Base-by-base conservation (phyloP, 116 monocot genomes). In the Phalaenopsis hybrid region DNA sequence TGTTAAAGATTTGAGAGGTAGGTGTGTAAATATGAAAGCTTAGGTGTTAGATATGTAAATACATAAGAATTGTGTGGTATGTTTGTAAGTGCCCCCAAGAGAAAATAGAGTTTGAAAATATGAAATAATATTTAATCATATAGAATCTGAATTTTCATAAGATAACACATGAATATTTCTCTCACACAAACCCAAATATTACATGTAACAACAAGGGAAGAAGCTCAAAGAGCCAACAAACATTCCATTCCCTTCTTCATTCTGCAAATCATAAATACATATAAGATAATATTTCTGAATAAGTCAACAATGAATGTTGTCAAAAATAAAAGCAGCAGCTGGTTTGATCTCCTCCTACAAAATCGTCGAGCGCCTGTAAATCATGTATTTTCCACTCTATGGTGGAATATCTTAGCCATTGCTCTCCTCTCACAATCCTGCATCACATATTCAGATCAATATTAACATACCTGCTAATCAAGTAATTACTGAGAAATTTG, bases 401-500 rank as follows among this genome's bases (percentile, higher is more conserved):
- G 90, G 69, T 79, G 90, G 78, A 90, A 90, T 78, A 90, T 58
- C 75, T 90, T 90, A 34, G 81, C 83, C 28, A 90, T 58, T 18
- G 87, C 81, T 87, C 90, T 87, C 80, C 90, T 76, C 67, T 90
- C 90, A 67, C 90, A 90, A 34, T 90, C 90, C 90, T 90, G 85
- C 44, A 57, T 20, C 43, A 82, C 31, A 77, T 77, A 44, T 7
- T 43, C 20, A n/a, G 45, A 73, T 16, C 45, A 43, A 18, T 44
- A 75, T 18, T 75, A 44, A 75, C 11, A 75, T 75, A 45, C 1
- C 5, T 44, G 75, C 43, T 20, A 20, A 45, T n/a, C 4, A 45
- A 75, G 44, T 44, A 44, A 45, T 45, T 45, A 20, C 6, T 45
- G 1, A 75, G 37, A 45, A 7, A 46, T 5, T 65, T 65, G 7